Evolutionary conservation across 2,329 filamentous ascomycete genomes (phyloP).

Genomic region (Phialophora macrospora): DNA sequence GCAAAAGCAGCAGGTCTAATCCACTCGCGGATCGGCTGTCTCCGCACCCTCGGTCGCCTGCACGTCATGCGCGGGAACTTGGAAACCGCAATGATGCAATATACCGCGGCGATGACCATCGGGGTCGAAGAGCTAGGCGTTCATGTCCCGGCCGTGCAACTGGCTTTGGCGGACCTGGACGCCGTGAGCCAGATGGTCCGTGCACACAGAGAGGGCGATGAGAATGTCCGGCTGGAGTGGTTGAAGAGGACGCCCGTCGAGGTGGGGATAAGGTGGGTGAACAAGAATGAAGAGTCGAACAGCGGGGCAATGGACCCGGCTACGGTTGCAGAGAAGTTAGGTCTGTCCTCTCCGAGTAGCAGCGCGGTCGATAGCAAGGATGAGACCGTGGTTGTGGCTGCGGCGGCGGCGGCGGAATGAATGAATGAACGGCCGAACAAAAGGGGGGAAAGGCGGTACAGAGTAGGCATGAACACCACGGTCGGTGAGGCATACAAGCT

Average conservation of each 20-base stretch:
- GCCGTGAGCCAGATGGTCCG: constrained; percentile 10
- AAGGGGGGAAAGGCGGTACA: neutral
- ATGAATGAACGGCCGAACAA: neutral
- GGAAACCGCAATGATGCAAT: constrained; percentile 22
- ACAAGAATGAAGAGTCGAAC: neutral
- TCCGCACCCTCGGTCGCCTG: constrained; percentile 26
- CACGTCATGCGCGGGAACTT: constrained; percentile 19
- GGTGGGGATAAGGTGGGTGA: neutral
- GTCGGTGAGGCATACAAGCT: neutral
- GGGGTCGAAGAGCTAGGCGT: constrained; percentile 23
- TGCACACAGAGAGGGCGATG: neutral
- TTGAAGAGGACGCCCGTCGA: neutral
- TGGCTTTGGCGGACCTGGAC: constrained; percentile 24
- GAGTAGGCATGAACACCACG: neutral
- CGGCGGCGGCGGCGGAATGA: no score
- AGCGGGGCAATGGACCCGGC: neutral
- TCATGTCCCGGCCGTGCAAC: constrained; percentile 18
- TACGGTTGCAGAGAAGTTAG: neutral
- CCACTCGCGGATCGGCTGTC: constrained; percentile 23
- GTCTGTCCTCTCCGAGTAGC: neutral
- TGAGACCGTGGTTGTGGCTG: neutral
- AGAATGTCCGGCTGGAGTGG: neutral
- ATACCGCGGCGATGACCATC: constrained; percentile 16
- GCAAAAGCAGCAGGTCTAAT: constrained; percentile 1
- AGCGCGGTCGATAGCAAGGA: neutral